Evolutionary conservation across 2,329 filamentous ascomycete species (phyloP).

Genomic region (Cladosporium sp.): DNA sequence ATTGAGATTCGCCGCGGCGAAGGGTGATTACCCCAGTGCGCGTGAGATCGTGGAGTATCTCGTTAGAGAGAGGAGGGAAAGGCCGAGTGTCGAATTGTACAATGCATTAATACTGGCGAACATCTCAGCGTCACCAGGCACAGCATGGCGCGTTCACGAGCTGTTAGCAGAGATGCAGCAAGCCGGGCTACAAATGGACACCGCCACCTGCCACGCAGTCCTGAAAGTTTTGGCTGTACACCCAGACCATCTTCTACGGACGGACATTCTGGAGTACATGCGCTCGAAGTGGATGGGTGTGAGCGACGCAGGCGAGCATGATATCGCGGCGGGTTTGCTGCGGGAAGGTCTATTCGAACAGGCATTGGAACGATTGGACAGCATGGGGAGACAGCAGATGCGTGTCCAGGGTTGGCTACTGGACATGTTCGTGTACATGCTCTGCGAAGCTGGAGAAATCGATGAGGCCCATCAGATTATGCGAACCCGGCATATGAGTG

Average conservation of each 20-base stretch:
- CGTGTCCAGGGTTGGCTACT: constrained; percentile 61
- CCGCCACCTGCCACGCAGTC: constrained; percentile 65
- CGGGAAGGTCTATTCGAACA: constrained; percentile 80
- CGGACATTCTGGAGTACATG: constrained; percentile 69
- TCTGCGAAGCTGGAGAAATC: constrained; percentile 68
- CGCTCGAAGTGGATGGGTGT: constrained; percentile 66
- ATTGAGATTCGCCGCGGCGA: constrained; percentile 40
- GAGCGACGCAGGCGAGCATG: constrained; percentile 59
- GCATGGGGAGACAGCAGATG: constrained; percentile 47
- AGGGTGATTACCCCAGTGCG: constrained; percentile 38
- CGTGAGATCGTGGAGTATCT: constrained; percentile 54
- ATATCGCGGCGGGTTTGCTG: constrained; percentile 68
- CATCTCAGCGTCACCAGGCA: constrained; percentile 59
- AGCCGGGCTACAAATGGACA: constrained; percentile 59
- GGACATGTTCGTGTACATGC: constrained; percentile 69
- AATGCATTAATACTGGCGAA: constrained; percentile 72
- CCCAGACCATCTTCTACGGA: constrained; percentile 75
- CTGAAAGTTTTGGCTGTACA: constrained; percentile 75
- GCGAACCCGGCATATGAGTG: constrained; percentile 49
- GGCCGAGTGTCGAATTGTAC: constrained; percentile 60
- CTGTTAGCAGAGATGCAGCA: constrained; percentile 71
- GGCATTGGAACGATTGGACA: constrained; percentile 65
- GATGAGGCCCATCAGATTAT: constrained; percentile 72
- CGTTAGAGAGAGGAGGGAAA: constrained; percentile 51
- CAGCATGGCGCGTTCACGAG: constrained; percentile 56